Evolutionary conservation across 345 rosid species (phyloP).

Genomic region (Litchi chinensis): DNA sequence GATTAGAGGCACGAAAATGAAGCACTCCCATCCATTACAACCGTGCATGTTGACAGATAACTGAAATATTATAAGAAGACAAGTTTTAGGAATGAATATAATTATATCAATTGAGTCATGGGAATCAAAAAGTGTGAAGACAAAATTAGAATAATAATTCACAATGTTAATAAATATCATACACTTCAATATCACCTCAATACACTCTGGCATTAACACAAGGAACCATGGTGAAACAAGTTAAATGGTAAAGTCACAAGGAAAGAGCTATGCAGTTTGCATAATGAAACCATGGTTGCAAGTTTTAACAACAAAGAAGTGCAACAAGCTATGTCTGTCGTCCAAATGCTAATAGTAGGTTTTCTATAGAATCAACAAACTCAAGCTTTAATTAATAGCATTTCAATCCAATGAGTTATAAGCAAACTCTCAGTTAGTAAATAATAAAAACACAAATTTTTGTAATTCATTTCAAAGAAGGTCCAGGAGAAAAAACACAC

Average conservation of each 20-base stretch:
- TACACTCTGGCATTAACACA: constrained; percentile 59
- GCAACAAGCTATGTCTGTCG: neutral
- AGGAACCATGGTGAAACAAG: neutral
- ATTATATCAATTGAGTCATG: no score
- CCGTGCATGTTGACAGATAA: no score
- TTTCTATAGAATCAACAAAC: constrained; percentile 3
- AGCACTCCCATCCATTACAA: no score
- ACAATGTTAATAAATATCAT: no score
- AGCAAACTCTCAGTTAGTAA: neutral
- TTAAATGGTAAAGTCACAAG: no score
- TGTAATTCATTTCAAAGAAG: neutral
- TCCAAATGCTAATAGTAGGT: neutral
- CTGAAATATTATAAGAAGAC: no score
- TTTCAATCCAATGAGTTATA: neutral
- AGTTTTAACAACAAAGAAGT: no score
- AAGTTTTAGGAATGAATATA: no score
- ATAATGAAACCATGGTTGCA: neutral
- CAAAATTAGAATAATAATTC: no score
- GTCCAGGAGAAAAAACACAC: neutral
- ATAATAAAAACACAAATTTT: neutral
- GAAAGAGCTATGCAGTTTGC: no score
- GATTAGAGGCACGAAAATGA: no score
- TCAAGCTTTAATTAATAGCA: neutral
- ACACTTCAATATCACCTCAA: constrained; percentile 84
- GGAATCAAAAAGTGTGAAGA: no score